These are phyloP conservation scores for Jamesozyma gamospora DNA, from an alignment of 805 yeast genomes.

Conservation along the genomic window DNA sequence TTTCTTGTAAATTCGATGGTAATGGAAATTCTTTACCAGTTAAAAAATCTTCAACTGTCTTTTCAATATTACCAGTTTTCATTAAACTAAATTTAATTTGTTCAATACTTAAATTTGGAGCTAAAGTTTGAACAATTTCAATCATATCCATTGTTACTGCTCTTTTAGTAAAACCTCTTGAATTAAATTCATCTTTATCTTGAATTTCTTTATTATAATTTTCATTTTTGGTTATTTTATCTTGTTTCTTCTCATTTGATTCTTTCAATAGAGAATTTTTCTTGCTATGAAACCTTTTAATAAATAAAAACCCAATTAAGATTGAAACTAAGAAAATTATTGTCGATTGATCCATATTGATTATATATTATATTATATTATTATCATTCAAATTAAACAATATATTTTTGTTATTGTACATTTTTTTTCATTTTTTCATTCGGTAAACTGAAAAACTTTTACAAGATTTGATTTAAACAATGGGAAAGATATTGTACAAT, in stretches of 20 bases:
- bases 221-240: neutral
- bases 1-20: conserved; percentile 33
- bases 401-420: too few relatives aligned
- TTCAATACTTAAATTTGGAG: conserved; percentile 57
- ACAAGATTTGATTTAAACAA: too few relatives aligned
- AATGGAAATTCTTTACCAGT: conserved; percentile 49
- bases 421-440: too few relatives aligned
- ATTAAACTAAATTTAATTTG: conserved; percentile 69
- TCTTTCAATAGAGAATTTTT: too few relatives aligned
- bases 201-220: neutral
- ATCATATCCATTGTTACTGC: conserved; percentile 63
- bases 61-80: conserved; percentile 70
- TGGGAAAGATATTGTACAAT: too few relatives aligned
- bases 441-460: too few relatives aligned
- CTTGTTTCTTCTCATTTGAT: neutral
- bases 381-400: too few relatives aligned
- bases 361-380: neutral
- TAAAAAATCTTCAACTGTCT: conserved; percentile 61
- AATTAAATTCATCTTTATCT: conserved; percentile 2
- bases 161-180: conserved; percentile 28
- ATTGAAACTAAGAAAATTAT: conserved; percentile 4
- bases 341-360: conserved; percentile 6
- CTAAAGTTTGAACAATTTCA: conserved; percentile 73
- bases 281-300: conserved; percentile 41
- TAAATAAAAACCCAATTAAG: conserved; percentile 43